Base-by-base conservation (phyloP, 345 rosid genomes). In the Adansonia digitata region DNA sequence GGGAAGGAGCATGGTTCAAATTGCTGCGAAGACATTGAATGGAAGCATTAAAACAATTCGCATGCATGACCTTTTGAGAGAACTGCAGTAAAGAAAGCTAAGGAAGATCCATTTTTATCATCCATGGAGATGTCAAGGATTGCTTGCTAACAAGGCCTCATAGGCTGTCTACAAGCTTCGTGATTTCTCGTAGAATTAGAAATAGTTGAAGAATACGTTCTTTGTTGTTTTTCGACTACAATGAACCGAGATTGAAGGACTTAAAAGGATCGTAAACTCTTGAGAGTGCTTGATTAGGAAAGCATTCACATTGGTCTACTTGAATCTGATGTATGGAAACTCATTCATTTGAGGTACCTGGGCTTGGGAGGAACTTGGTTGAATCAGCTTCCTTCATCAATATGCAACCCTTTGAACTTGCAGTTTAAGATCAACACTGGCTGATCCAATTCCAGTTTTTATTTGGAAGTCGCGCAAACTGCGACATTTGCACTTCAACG, bases 1-100 rank as follows among this genome's bases (percentile, higher is more conserved):
- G 45, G 60, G 75, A 8, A 75, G 75, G 73, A 75, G 82, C 72
- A 69, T 71, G 78, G 67, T 71, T 75, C 76, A 79, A 71, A 42
- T 67, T 26, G 68, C 59, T 7, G 43, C 26, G 11, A 75, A 61
- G 66, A 69, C 64, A 49, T 63, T 40, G 37, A 71, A 53, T 26
- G 68, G 78, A 40, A 70, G 31, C 42, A 71, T 75, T 31, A 74
- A 70, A 39, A 62, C 78, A 4, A 9, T 69, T 43, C 72, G 69
- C 1, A 27, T 74, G 4, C 67, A 74, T 7, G 75, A 74, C 35
- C 67, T 79, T 62, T 34, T 79, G 43, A 62, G 78, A 51, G 78
- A 79, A 55, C 48, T 15, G 72, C 77, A 34, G 31, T 60, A 13
- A 48, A n/a, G 22, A 74, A 78, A 52, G 78, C 59, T 9, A 74